phyloP scores from a whole-genome alignment of 2,329 filamentous ascomycete species.

The Metarhizium sp. region DNA sequence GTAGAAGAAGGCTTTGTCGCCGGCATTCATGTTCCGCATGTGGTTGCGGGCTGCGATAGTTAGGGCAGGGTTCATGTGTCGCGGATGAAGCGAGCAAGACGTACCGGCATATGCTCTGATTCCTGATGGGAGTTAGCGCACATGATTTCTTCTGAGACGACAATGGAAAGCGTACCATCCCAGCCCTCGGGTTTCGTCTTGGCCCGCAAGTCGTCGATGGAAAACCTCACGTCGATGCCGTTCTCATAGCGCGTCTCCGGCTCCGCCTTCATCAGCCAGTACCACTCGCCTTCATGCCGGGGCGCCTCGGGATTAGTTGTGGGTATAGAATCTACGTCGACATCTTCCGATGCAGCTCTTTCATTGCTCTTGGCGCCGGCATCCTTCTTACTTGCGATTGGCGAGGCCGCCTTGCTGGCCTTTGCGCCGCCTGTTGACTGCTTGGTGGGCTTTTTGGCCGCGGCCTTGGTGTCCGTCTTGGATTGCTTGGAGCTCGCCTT shows the following conservation, averaged over 20 bases:
- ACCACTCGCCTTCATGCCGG: constrained; percentile 36
- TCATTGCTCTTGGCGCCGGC: background rate
- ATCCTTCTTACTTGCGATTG: constrained; percentile 1
- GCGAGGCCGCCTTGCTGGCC: background rate
- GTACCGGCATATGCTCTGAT: constrained; percentile 41
- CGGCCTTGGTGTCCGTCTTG: background rate
- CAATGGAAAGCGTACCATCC: constrained; percentile 55
- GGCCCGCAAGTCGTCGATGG: constrained; percentile 77
- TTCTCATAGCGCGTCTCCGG: constrained; percentile 81
- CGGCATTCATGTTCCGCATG: constrained; percentile 81
- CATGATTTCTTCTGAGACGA: background rate
- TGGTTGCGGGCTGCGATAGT: constrained; percentile 64
- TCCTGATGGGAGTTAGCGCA: constrained; percentile 19
- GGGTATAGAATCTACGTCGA: constrained; percentile 24
- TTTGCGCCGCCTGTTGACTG: background rate
- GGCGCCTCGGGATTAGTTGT: constrained; percentile 27
- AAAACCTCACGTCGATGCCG: constrained; percentile 83
- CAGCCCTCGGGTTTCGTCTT: constrained; percentile 75
- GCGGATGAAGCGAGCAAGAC: background rate
- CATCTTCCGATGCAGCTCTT: constrained; percentile 17
- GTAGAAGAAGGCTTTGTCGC: constrained; percentile 94
- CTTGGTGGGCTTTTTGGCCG: too few species aligned
- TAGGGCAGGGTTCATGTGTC: background rate
- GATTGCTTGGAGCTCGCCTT: background rate
- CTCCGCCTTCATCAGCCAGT: constrained; percentile 83